Evolutionary conservation across 1,284 basidiomycete genomes (phyloP).

Genomic region (Caloboletus firmus): DNA sequence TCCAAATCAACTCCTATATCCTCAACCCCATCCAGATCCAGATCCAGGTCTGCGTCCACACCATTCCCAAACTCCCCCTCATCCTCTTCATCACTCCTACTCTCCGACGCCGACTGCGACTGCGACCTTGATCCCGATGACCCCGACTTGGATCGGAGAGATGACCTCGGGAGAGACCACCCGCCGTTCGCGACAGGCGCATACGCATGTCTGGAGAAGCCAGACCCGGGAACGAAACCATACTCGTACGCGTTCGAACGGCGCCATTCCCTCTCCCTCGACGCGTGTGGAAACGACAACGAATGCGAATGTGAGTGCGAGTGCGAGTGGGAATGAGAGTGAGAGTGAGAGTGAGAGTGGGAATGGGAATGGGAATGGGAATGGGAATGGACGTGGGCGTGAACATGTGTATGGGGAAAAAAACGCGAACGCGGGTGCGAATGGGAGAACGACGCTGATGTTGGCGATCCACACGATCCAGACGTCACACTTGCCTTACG

Average conservation of each 20-base stretch:
- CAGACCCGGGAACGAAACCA: not conserved
- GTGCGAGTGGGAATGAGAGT: not conserved
- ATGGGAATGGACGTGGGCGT: not conserved
- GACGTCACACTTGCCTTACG: constrained; percentile 13
- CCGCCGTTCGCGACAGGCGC: constrained; percentile 34
- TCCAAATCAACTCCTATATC: not conserved
- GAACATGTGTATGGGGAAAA: constrained; percentile 13
- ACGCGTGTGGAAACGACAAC: not conserved
- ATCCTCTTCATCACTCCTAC: constrained; percentile 38
- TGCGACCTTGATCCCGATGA: constrained; percentile 36
- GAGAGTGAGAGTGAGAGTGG: not conserved
- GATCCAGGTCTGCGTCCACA: constrained; percentile 34
- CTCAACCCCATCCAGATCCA: not conserved
- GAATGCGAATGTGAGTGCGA: constrained; percentile 2
- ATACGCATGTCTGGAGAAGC: not conserved
- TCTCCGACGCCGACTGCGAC: constrained; percentile 40
- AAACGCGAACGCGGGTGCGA: constrained; percentile 13
- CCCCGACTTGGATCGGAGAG: constrained; percentile 43
- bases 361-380: not conserved
- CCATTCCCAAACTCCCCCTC: constrained; percentile 12
- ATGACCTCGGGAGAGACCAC: constrained; percentile 56
- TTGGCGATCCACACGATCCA: constrained; percentile 16
- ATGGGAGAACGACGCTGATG: constrained; percentile 10
- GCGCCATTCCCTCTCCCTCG: constrained; percentile 6
- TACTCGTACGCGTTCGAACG: constrained; percentile 24